phyloP scores from a whole-genome alignment of 345 rosid genomes.

The Eucalyptus dawsonii region DNA sequence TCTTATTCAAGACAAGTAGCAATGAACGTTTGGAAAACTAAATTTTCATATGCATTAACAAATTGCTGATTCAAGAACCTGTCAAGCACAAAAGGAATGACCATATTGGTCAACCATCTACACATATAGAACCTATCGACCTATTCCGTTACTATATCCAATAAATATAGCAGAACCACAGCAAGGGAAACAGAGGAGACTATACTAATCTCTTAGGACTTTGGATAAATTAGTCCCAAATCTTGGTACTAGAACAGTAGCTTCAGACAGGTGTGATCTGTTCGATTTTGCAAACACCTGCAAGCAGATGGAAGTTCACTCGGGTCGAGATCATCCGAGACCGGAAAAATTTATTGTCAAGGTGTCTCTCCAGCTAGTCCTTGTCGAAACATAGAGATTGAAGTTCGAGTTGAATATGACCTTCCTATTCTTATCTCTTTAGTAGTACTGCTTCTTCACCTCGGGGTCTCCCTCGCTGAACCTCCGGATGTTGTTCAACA shows the following conservation, averaged over 20 bases:
- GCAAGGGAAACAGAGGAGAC: not conserved
- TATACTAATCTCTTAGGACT: not conserved
- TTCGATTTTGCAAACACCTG: not conserved
- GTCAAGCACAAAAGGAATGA: not conserved
- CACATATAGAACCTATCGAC: not conserved
- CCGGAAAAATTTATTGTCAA: not conserved
- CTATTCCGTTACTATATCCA: not conserved
- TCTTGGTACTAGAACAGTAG: not conserved
- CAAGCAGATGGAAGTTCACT: constrained; percentile 3
- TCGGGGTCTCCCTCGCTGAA: constrained; percentile 3
- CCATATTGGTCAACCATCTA: not conserved
- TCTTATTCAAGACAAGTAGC: not conserved
- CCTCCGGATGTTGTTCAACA: not conserved
- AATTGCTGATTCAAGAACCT: not conserved
- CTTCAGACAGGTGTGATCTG: not conserved
- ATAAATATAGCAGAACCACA: not conserved
- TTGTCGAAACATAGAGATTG: not conserved
- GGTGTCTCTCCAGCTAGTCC: constrained; percentile 12
- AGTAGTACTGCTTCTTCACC: constrained; percentile 4
- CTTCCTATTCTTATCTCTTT: not conserved
- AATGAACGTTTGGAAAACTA: not conserved
- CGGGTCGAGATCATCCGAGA: not conserved
- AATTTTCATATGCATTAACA: not conserved
- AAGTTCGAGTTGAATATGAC: not conserved
- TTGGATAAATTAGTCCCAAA: not conserved